These are phyloP conservation scores for Lactarius evosmus DNA, from an alignment of 768 basidiomycete genomes.

Conservation along the genomic window DNA sequence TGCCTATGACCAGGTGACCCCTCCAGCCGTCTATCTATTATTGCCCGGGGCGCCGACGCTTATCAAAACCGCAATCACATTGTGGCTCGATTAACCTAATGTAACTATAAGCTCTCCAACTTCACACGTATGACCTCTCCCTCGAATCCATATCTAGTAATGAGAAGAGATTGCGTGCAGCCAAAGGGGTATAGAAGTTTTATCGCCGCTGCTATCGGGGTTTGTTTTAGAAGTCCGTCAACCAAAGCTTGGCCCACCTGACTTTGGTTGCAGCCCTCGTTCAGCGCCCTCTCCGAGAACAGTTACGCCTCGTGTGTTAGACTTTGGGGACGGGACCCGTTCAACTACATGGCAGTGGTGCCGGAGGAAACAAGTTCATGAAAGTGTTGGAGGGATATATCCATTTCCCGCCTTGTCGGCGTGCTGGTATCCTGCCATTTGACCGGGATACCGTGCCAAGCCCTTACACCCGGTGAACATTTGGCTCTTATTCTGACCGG, in stretches of 20 bases:
- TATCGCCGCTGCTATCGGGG: background rate
- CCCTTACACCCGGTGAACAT: background rate
- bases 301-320: background rate
- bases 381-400: background rate
- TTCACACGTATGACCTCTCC: background rate
- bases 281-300: background rate
- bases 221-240: conserved; percentile 2
- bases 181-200: background rate
- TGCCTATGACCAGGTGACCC: background rate
- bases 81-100: background rate
- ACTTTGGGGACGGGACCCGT: background rate
- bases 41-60: background rate
- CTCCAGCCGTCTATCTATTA: background rate
- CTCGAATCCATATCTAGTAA: background rate
- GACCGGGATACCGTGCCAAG: background rate
- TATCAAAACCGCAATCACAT: background rate
- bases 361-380: background rate
- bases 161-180: background rate
- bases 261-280: background rate
- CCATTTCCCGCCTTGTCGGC: background rate
- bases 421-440: background rate
- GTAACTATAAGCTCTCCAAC: background rate
- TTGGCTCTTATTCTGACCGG: background rate
- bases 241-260: background rate
- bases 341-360: background rate